Evolutionary conservation across 495 filamentous ascomycete species (phyloP).

Genomic region (Elaphomyces granulatus): DNA sequence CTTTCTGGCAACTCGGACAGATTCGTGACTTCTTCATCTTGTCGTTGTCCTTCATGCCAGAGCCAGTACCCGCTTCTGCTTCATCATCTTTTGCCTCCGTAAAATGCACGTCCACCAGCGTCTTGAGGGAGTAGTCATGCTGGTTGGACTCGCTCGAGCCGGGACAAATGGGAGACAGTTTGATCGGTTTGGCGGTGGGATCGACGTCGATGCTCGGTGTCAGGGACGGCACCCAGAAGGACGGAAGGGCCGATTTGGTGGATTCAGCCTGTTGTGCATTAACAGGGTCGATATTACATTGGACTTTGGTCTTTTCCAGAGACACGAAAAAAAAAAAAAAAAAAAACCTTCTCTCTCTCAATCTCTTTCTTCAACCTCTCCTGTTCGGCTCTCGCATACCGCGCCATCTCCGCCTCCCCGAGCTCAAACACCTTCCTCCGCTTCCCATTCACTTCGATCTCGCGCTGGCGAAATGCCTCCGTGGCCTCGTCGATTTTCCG

Average conservation of each 20-base stretch:
- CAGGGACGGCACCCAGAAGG: conserved; percentile 87
- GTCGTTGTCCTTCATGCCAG: too few species aligned
- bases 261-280: conserved; percentile 34
- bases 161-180: conserved; percentile 66
- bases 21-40: too few species aligned
- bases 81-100: conserved; percentile 50
- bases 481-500: conserved; percentile 19
- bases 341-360: conserved; percentile 56
- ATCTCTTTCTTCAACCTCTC: conserved; percentile 52
- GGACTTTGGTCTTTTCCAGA: conserved; percentile 1
- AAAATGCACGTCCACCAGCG: conserved; percentile 66
- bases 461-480: conserved; percentile 39
- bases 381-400: conserved; percentile 54
- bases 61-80: conserved; percentile 31
- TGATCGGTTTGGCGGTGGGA: conserved; percentile 43
- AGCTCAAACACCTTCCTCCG: conserved; percentile 51
- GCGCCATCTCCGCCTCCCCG: conserved; percentile 63
- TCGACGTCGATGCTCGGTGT: conserved; percentile 47
- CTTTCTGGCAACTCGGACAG: conserved; percentile 85
- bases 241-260: conserved; percentile 64
- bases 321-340: background rate
- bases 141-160: conserved; percentile 52
- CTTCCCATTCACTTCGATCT: conserved; percentile 45
- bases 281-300: too few species aligned
- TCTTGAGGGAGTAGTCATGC: conserved; percentile 72